Conservation (phyloP, 352 stramenopile genomes). For the Phytophthora multivora region DNA sequence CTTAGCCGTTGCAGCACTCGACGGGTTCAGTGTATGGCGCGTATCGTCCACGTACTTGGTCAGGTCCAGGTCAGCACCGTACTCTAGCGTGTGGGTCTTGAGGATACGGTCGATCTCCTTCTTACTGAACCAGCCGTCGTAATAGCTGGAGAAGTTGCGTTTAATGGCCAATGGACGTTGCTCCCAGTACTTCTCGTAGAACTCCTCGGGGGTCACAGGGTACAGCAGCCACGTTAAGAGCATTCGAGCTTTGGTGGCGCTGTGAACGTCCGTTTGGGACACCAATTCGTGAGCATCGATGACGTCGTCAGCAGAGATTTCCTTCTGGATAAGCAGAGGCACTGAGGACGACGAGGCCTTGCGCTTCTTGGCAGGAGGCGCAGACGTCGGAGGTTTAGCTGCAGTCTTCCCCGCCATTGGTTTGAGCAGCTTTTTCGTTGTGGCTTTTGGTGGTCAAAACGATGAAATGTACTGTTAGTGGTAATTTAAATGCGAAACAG, state of each 20-base stretch:
- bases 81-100: constrained; percentile 76
- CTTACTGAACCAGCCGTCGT: constrained; percentile 83
- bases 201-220: constrained; percentile 85
- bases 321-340: constrained; percentile 45
- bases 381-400: constrained; percentile 12
- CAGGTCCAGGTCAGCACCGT: constrained; percentile 84
- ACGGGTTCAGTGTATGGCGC: constrained; percentile 72
- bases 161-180: constrained; percentile 90
- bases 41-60: constrained; percentile 90
- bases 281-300: constrained; percentile 63
- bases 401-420: constrained; percentile 48
- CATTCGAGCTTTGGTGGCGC: constrained; percentile 67
- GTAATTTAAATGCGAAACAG: background rate
- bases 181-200: constrained; percentile 94
- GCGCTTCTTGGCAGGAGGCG: constrained; percentile 58
- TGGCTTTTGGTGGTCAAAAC: background rate
- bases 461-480: background rate
- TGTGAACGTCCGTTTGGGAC: constrained; percentile 64
- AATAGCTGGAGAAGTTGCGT: constrained; percentile 66
- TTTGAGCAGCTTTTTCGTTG: constrained; percentile 17
- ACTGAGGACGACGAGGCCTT: constrained; percentile 47
- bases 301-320: constrained; percentile 54
- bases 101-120: constrained; percentile 76
- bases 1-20: constrained; percentile 57
- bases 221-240: constrained; percentile 89